Evolutionary conservation across 495 filamentous ascomycete species (phyloP), one percentile per base, ranked within the genome.

Genomic region (Jackrogersella minutella): DNA sequence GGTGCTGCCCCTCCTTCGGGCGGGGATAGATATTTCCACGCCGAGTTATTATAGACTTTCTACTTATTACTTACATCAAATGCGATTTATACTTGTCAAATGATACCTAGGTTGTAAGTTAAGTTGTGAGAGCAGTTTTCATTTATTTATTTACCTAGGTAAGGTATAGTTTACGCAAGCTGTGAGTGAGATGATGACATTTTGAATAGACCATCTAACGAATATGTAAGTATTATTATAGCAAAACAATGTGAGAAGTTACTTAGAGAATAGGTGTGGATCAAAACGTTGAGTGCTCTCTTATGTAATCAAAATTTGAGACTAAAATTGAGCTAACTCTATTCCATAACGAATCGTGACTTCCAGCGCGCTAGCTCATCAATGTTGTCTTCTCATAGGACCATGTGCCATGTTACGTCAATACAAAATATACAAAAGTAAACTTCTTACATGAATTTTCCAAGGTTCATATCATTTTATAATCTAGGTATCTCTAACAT

Each of bases 21-120:
- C 61, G 30, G 61, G 11, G 22, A 41, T 65, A 30, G 24, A 41
- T 58, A 64, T 49, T 46, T 56, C 53, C 41, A 57, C 60, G 21
- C 52, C 60, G 60, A 51, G 24, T n/a, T 31, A n/a, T n/a, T n/a
- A n/a, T n/a, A n/a, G n/a, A n/a, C n/a, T n/a, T n/a, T n/a, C n/a
- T n/a, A n/a, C n/a, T n/a, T n/a, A n/a, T n/a, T n/a, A n/a, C n/a
- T n/a, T n/a, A n/a, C n/a, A n/a, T n/a, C n/a, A n/a, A n/a, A n/a
- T n/a, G n/a, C n/a, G n/a, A n/a, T n/a, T n/a, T n/a, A n/a, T n/a
- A n/a, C n/a, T n/a, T n/a, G n/a, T n/a, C n/a, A n/a, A n/a, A n/a
- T n/a, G n/a, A n/a, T n/a, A n/a, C n/a, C n/a, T n/a, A n/a, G n/a
- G n/a, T n/a, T n/a, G n/a, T n/a, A n/a, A n/a, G n/a, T n/a, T n/a